phyloP scores from a whole-genome alignment of 2,329 filamentous ascomycete genomes.

The Periconia macrospinosa region DNA sequence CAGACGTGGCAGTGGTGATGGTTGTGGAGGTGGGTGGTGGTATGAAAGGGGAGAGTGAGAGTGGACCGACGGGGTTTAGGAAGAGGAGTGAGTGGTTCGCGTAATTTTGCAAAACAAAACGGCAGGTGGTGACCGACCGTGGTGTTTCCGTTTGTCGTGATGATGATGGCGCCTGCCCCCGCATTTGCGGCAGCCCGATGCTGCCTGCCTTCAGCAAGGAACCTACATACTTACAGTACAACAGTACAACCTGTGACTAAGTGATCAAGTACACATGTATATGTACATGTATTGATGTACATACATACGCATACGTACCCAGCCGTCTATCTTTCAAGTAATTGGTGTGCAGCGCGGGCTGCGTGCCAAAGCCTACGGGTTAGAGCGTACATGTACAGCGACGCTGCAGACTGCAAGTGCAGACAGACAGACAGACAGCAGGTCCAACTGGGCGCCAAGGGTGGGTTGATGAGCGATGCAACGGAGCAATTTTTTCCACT shows the following conservation, averaged over 20 bases:
- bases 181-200: too few species aligned
- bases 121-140: constrained; percentile 2
- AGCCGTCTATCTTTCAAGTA: too few species aligned
- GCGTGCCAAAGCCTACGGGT: too few species aligned
- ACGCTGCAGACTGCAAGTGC: background rate
- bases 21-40: constrained; percentile 1
- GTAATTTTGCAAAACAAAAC: constrained; percentile 1
- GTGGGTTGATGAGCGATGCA: too few species aligned
- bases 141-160: background rate
- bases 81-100: constrained; percentile 12
- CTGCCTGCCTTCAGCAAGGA: too few species aligned
- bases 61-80: constrained; percentile 9
- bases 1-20: too few species aligned
- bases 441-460: too few species aligned
- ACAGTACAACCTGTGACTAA: too few species aligned
- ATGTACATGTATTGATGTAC: background rate
- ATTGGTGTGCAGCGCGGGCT: too few species aligned
- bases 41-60: background rate
- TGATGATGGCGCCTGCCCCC: background rate
- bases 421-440: too few species aligned
- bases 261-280: background rate
- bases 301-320: background rate
- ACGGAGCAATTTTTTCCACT: too few species aligned
- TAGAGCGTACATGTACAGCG: background rate
- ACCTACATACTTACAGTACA: background rate